phyloP scores from a whole-genome alignment of 2,329 filamentous ascomycete genomes.

The Gnomoniopsis sp. region DNA sequence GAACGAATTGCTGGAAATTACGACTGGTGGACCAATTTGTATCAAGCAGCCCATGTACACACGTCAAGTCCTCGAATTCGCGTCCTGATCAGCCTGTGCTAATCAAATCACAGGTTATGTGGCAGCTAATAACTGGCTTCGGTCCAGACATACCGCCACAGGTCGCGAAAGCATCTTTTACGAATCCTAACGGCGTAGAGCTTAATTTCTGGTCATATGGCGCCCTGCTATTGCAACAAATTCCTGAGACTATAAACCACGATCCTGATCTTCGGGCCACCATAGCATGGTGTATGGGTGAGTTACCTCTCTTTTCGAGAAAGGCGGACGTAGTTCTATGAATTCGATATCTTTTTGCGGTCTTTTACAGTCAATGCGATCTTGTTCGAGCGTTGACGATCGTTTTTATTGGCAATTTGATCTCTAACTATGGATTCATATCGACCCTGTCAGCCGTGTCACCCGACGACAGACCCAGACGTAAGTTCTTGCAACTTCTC shows the following conservation, averaged over 20 bases:
- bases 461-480: neutral
- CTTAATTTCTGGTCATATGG: slow-evolving; percentile 1
- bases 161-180: neutral
- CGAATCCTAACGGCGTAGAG: neutral
- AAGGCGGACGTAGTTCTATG: no score
- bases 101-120: neutral
- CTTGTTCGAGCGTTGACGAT: no score
- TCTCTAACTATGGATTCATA: no score
- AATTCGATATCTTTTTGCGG: no score
- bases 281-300: neutral
- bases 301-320: neutral
- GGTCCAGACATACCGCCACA: neutral
- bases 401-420: no score
- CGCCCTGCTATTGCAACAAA: neutral
- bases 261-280: neutral
- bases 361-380: neutral
- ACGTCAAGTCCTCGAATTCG: neutral
- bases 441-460: no score
- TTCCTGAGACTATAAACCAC: neutral
- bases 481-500: no score
- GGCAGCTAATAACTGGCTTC: neutral
- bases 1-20: slow-evolving; percentile 5
- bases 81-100: no score
- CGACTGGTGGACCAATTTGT: slow-evolving; percentile 8
- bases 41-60: slow-evolving; percentile 5